A percentile compares a stretch with the other conserved stretches of the same genome.
Conservation (phyloP, 768 basidiomycete species). For the Kwoniella botswanensis region DNA sequence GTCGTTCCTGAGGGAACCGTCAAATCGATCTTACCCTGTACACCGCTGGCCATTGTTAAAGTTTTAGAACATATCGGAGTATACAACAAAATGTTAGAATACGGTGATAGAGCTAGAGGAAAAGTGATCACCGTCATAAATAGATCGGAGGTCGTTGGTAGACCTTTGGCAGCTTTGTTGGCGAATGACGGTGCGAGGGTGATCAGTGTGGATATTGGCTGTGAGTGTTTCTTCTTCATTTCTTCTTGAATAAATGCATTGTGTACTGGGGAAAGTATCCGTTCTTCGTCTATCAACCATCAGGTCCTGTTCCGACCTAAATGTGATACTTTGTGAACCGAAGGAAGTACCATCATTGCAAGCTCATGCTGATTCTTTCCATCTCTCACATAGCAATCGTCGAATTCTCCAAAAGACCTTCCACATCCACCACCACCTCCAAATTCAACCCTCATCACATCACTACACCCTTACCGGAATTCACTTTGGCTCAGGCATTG, state of each 20-base stretch:
- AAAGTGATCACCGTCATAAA: constrained; percentile 94
- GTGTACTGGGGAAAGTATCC: too few relatives aligned
- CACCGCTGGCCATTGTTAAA: constrained; percentile 95
- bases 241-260: too few relatives aligned
- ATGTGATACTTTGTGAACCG: too few relatives aligned
- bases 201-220: constrained; percentile 92
- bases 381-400: constrained; percentile 64
- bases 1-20: constrained; percentile 73
- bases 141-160: constrained; percentile 95
- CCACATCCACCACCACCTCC: constrained; percentile 53
- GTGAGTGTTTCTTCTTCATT: constrained; percentile 54
- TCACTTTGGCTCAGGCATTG: constrained; percentile 79
- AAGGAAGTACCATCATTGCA: too few relatives aligned
- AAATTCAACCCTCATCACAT: constrained; percentile 84
- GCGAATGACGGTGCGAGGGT: constrained; percentile 97
- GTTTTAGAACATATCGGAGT: constrained; percentile 87
- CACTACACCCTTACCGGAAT: constrained; percentile 68
- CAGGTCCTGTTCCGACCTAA: too few relatives aligned
- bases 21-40: constrained; percentile 97
- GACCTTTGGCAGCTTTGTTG: constrained; percentile 92
- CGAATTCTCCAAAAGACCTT: constrained; percentile 93
- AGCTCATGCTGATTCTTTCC: too few relatives aligned
- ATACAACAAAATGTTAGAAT: constrained; percentile 88
- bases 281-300: too few relatives aligned
- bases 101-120: constrained; percentile 80